Conservation (phyloP, 441 rosid species). For the Biscutella auriculata region DNA sequence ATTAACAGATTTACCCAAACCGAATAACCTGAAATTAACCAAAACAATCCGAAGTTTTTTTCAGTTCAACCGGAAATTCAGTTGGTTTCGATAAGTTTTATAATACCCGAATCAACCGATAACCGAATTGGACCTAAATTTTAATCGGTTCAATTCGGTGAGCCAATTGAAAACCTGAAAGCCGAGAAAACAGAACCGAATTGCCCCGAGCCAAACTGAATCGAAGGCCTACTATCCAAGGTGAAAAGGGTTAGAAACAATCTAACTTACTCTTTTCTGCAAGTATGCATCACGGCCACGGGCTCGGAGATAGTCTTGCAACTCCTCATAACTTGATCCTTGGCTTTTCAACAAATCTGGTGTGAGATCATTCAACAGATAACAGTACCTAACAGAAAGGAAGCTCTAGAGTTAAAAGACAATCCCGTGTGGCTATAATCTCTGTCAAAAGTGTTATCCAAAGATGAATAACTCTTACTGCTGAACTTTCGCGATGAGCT, state of each 20-base stretch:
- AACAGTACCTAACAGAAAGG: conserved; percentile 69
- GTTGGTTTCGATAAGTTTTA: too few relatives aligned
- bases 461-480: conserved; percentile 40
- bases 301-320: conserved; percentile 69
- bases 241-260: neutral
- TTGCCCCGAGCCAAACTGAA: too few relatives aligned
- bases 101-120: too few relatives aligned
- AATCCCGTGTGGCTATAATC: neutral
- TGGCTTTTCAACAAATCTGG: conserved; percentile 59
- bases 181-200: too few relatives aligned
- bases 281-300: conserved; percentile 86
- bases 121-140: too few relatives aligned
- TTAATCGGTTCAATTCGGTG: too few relatives aligned
- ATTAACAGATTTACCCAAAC: too few relatives aligned
- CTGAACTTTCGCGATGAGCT: conserved; percentile 86
- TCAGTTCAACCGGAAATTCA: too few relatives aligned
- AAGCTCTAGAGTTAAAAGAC: conserved; percentile 2
- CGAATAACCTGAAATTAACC: too few relatives aligned
- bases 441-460: neutral
- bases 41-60: too few relatives aligned
- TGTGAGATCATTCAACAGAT: conserved; percentile 66
- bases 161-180: too few relatives aligned
- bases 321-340: conserved; percentile 54
- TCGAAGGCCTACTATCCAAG: too few relatives aligned
- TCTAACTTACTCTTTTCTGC: conserved; percentile 59